A percentile compares a stretch with the other conserved stretches of the same genome.
phyloP scores from a whole-genome alignment of 768 basidiomycete species.

The Hypsizygus marmoreus region DNA sequence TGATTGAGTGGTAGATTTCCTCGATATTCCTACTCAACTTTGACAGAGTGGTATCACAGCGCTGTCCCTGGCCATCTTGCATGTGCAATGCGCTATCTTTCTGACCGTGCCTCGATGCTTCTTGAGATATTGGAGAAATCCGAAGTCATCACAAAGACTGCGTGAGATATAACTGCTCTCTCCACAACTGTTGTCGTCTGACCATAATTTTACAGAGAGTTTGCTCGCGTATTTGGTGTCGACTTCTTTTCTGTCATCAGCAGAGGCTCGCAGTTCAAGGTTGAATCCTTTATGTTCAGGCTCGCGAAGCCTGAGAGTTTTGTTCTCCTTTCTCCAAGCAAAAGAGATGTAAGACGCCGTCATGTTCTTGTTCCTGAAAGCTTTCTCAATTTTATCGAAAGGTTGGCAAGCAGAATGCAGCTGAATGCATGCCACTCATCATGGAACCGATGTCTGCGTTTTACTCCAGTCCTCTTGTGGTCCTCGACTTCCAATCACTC shows the following conservation, averaged over 20 bases:
- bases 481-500: constrained; percentile 94
- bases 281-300: constrained; percentile 97
- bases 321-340: constrained; percentile 87
- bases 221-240: constrained; percentile 95
- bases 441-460: constrained; percentile 94
- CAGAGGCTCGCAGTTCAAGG: constrained; percentile 97
- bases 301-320: constrained; percentile 96
- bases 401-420: constrained; percentile 96
- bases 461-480: constrained; percentile 89
- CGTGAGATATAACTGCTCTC: constrained; percentile 51
- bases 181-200: background rate
- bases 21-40: constrained; percentile 60
- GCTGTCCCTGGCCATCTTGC: constrained; percentile 54
- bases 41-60: constrained; percentile 73
- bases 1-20: constrained; percentile 57
- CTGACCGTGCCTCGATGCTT: constrained; percentile 64
- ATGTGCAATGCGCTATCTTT: constrained; percentile 62
- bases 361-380: background rate
- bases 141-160: constrained; percentile 86
- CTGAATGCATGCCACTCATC: constrained; percentile 93
- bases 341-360: constrained; percentile 64
- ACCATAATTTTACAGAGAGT: constrained; percentile 68
- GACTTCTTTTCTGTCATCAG: constrained; percentile 96
- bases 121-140: constrained; percentile 80
- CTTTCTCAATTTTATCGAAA: constrained; percentile 32